Base-by-base conservation (phyloP, 306 rosid species). In the Gleditsia sinensis region DNA sequence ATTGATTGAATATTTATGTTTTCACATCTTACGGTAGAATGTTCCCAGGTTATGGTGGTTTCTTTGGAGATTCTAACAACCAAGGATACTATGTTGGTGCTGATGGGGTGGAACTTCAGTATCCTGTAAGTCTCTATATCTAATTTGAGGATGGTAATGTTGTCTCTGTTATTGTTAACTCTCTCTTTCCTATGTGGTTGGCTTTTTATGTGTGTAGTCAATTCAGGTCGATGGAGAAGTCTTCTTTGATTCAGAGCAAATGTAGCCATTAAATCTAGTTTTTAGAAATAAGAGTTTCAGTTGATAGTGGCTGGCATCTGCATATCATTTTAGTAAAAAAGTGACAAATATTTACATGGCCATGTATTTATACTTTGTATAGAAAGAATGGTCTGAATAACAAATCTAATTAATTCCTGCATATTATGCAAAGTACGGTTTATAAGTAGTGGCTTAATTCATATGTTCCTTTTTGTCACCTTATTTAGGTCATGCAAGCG, bases 401-500 rank as follows among this genome's bases (percentile, higher is more conserved):
- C 37, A 33, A 33, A 33, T 36, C 40, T 23, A 33, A 33, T 33
- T n/a, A 13, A 51, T 51, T 51, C 63, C 27, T 56, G 3, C 1
- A 11, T 7, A 11, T 24, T 55, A n/a, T 28, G 32, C 4, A 9
- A 43, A 43, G 11, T 43, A 43, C 2, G 14, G 16, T 45, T 19
- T 46, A 13, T 39, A 50, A 30, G 58, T 55, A 43, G 70, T 66
- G 58, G 72, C 78, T 65, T 48, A 82, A 66, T 27, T 39, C 42
- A 40, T 57, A 9, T 28, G 25, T 59, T 32, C 27, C 28, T 51
- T 68, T 50, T 56, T 54, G 55, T 86, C 69, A 69, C 74, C 74
- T 67, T 70, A 54, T 80, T 80, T 85, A 90, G 96, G 93, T 88
- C 83, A 50, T 88, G 89, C 93, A 86, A 83, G 90, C 90, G 61